Conservation (phyloP, 176 grass and related monocot species). For the Triticum dicoccoides region DNA sequence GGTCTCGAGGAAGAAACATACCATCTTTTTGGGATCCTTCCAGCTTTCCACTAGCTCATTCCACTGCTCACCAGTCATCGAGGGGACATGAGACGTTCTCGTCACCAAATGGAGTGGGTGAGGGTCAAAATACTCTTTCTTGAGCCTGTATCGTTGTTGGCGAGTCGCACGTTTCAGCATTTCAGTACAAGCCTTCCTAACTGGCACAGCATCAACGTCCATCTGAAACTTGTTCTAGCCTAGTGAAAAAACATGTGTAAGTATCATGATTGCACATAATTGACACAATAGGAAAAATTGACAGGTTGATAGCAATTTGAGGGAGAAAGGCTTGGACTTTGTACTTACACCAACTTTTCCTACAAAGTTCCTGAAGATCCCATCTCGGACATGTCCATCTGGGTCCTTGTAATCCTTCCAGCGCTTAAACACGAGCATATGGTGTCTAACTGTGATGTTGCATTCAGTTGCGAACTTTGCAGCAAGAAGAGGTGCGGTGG, state of each 20-base stretch:
- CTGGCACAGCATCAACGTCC: neutral
- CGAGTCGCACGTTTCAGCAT: neutral
- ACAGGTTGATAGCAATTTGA: neutral
- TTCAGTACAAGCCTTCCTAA: neutral
- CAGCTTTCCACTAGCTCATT: neutral
- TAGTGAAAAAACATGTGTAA: neutral
- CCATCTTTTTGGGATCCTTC: neutral
- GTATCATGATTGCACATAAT: neutral
- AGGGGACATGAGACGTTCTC: neutral
- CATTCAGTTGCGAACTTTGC: slow-evolving; percentile 19
- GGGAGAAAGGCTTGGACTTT: neutral
- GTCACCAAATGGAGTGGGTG: neutral
- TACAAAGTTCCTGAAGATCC: neutral
- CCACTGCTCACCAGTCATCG: neutral
- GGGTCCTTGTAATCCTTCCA: neutral
- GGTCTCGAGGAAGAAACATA: neutral
- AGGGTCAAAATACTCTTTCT: neutral
- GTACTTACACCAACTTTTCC: neutral
- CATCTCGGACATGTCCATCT: neutral
- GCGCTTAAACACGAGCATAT: neutral
- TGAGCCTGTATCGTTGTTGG: neutral
- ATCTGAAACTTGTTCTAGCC: slow-evolving; percentile 8
- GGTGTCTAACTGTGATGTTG: neutral
- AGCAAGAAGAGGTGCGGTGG: neutral
- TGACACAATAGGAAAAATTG: neutral